phyloP scores from a whole-genome alignment of 441 rosid genomes.

The Daphne laureola region DNA sequence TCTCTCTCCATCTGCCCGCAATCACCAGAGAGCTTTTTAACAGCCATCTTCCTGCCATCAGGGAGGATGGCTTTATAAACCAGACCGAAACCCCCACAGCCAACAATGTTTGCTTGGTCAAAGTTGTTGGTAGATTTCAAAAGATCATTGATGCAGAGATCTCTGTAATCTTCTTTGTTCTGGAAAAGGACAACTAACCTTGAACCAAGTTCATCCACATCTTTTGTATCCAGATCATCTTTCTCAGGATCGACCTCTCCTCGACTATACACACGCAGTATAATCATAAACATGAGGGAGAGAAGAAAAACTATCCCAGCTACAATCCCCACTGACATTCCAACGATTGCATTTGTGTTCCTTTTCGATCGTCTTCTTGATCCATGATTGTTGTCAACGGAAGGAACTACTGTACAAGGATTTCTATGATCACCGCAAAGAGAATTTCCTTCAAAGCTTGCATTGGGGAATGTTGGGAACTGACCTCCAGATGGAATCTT shows the following conservation, averaged over 20 bases:
- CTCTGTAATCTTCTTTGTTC: slow-evolving; percentile 33
- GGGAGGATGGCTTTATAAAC: slow-evolving; percentile 64
- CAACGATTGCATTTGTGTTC: slow-evolving; percentile 8
- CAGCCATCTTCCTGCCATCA: slow-evolving; percentile 53
- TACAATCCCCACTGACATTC: slow-evolving; percentile 11
- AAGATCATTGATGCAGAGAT: slow-evolving; percentile 57
- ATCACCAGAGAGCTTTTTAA: slow-evolving; percentile 68
- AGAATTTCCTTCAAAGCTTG: slow-evolving; percentile 69
- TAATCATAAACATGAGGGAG: slow-evolving; percentile 7
- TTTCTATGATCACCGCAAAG: slow-evolving; percentile 64
- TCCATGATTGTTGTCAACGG: neutral
- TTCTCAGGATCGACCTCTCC: slow-evolving; percentile 69
- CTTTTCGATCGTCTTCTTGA: slow-evolving; percentile 6
- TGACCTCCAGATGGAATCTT: slow-evolving; percentile 60
- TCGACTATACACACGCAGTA: slow-evolving; percentile 34
- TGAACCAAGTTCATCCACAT: slow-evolving; percentile 45
- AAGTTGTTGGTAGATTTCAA: slow-evolving; percentile 54
- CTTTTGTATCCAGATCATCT: slow-evolving; percentile 38
- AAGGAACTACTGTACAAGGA: slow-evolving; percentile 18
- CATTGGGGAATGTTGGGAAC: slow-evolving; percentile 65
- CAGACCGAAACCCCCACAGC: slow-evolving; percentile 79
- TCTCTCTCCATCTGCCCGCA: slow-evolving; percentile 77
- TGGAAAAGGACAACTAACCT: slow-evolving; percentile 55
- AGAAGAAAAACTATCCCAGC: slow-evolving; percentile 9
- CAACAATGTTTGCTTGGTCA: slow-evolving; percentile 62